Percentiles rank a stretch among this genome's conserved stretches.
phyloP scores from a whole-genome alignment of 2,329 filamentous ascomycete species.

The Verticillium dahliae region DNA sequence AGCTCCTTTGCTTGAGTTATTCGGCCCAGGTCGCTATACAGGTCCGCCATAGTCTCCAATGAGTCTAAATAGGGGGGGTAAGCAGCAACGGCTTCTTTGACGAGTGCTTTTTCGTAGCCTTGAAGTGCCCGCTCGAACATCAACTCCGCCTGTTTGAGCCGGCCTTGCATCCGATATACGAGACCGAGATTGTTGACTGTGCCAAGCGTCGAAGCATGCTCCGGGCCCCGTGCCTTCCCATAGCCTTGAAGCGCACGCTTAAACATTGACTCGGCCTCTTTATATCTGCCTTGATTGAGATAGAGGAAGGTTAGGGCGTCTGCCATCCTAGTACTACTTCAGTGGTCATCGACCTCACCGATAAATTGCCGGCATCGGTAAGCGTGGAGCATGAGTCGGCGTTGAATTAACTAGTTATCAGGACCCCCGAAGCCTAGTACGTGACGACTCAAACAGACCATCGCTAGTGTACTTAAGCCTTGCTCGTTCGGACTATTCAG shows the following conservation, averaged over 20 bases:
- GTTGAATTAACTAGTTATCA: no score
- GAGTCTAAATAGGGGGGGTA: neutral
- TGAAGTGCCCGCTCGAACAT: no score
- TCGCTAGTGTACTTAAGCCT: neutral
- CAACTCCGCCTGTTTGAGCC: no score
- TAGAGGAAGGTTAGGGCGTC: no score
- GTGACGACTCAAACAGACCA: no score
- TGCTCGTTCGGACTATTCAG: constrained; percentile 14
- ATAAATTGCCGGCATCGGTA: constrained; percentile 6
- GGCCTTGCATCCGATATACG: no score
- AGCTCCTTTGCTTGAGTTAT: neutral
- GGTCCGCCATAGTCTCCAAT: no score
- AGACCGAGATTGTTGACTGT: no score
- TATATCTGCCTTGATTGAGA: no score
- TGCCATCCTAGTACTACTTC: neutral
- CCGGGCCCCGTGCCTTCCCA: no score
- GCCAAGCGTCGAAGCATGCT: no score
- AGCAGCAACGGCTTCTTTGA: neutral
- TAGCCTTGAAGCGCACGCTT: constrained; percentile 18
- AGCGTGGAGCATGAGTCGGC: constrained; percentile 15
- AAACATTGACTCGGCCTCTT: constrained; percentile 20
- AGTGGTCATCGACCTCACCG: neutral
- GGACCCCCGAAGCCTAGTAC: no score
- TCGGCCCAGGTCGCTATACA: neutral
- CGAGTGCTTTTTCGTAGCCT: constrained; percentile 12